phyloP scores from a whole-genome alignment of 768 basidiomycete species.

The Xanthoconium stramineum region DNA sequence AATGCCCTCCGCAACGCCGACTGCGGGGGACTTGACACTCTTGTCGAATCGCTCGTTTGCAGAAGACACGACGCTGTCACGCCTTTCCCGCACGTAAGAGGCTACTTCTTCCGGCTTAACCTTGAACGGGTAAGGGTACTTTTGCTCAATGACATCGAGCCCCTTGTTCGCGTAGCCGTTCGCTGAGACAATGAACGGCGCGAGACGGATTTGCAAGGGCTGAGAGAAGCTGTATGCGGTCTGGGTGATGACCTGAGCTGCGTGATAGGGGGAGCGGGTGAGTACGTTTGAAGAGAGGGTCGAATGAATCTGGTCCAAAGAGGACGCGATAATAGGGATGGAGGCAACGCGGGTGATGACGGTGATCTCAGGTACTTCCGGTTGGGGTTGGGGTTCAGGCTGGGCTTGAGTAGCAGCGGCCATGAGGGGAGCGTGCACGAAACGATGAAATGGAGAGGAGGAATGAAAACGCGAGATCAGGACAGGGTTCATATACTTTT shows the following conservation, averaged over 20 bases:
- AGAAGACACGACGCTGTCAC: slow-evolving; percentile 48
- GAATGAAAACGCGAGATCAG: slow-evolving; percentile 5
- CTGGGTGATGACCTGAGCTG: slow-evolving; percentile 58
- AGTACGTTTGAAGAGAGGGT: slow-evolving; percentile 57
- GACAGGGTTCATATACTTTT: slow-evolving; percentile 29
- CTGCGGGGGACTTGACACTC: slow-evolving; percentile 60
- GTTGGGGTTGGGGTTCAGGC: slow-evolving; percentile 15
- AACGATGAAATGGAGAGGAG: neutral
- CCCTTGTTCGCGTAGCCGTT: slow-evolving; percentile 72
- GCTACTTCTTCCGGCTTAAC: slow-evolving; percentile 70
- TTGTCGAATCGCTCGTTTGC: slow-evolving; percentile 67
- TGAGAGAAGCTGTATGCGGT: slow-evolving; percentile 60
- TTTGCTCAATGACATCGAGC: slow-evolving; percentile 67
- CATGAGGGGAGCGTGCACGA: slow-evolving; percentile 27
- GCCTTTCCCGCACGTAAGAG: slow-evolving; percentile 53
- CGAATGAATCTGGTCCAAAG: slow-evolving; percentile 55
- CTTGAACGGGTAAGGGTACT: slow-evolving; percentile 75
- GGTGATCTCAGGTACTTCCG: slow-evolving; percentile 51
- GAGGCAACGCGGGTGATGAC: slow-evolving; percentile 60
- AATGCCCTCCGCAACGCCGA: slow-evolving; percentile 60
- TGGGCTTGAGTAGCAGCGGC: slow-evolving; percentile 32
- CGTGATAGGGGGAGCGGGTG: slow-evolving; percentile 62
- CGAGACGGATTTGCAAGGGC: slow-evolving; percentile 62
- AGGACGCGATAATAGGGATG: slow-evolving; percentile 70
- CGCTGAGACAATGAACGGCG: slow-evolving; percentile 60